Evolutionary conservation across 1,284 basidiomycete species (phyloP).

Genomic region (Puccinia horiana): DNA sequence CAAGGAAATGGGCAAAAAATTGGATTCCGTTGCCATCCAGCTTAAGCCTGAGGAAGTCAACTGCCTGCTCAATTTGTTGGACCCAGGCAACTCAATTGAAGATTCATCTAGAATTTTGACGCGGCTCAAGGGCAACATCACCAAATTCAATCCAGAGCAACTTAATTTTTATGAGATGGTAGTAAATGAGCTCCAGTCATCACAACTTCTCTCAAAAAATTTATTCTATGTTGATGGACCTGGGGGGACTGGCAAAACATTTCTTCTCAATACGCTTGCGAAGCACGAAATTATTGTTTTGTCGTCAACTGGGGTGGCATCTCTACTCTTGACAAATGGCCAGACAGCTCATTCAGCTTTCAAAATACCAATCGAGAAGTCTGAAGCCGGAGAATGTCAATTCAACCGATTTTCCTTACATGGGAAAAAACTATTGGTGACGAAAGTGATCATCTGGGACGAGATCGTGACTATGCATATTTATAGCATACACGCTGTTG

Average conservation of each 20-base stretch:
- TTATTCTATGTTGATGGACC: background rate
- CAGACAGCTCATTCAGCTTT: slow-evolving; percentile 62
- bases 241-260: background rate
- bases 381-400: slow-evolving; percentile 55
- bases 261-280: background rate
- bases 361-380: slow-evolving; percentile 61
- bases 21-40: background rate
- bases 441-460: background rate
- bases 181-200: no score
- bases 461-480: background rate
- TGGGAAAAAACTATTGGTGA: background rate
- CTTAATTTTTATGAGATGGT: no score
- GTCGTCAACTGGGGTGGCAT: slow-evolving; percentile 61
- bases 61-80: background rate
- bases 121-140: no score
- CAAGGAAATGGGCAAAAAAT: background rate
- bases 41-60: no score
- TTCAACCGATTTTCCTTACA: background rate
- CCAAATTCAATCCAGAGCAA: no score
- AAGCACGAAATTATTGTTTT: background rate
- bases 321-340: slow-evolving; percentile 61
- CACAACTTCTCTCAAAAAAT: no score
- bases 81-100: background rate
- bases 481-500: background rate
- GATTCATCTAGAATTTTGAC: no score